These are phyloP conservation scores for Antrodiella citrinella DNA, from an alignment of 768 basidiomycete species.

Conservation along the genomic window DNA sequence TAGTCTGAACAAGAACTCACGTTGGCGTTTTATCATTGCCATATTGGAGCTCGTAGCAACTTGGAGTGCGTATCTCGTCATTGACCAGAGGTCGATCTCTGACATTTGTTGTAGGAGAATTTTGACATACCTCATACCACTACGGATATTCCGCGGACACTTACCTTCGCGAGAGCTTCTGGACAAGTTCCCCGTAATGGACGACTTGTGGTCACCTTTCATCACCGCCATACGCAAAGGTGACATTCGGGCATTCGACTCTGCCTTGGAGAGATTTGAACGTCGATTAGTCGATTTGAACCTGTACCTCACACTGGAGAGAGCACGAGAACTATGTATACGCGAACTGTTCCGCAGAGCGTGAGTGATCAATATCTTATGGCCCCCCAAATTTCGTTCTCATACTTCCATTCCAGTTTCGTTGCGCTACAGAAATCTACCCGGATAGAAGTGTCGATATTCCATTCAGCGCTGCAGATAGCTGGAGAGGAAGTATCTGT, in stretches of 20 bases:
- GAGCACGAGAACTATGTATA: slow-evolving; percentile 80
- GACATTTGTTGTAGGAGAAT: slow-evolving; percentile 57
- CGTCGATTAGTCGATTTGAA: slow-evolving; percentile 76
- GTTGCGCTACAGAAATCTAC: slow-evolving; percentile 63
- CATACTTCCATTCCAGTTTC: slow-evolving; percentile 49
- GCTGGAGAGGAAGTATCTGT: slow-evolving; percentile 61
- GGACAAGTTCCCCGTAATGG: slow-evolving; percentile 61
- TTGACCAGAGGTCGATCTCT: too few species aligned
- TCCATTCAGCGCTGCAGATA: slow-evolving; percentile 66
- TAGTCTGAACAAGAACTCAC: slow-evolving; percentile 84
- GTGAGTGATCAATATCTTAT: slow-evolving; percentile 34
- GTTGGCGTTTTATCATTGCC: slow-evolving; percentile 81
- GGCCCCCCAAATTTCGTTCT: not conserved
- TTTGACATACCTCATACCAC: slow-evolving; percentile 82
- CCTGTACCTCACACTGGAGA: slow-evolving; percentile 80
- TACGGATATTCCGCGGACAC: slow-evolving; percentile 82
- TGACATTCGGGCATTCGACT: slow-evolving; percentile 74
- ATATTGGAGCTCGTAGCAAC: slow-evolving; percentile 59
- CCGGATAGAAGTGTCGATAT: slow-evolving; percentile 74
- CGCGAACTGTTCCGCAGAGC: slow-evolving; percentile 73
- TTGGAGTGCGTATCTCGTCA: slow-evolving; percentile 59
- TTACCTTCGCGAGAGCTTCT: slow-evolving; percentile 72
- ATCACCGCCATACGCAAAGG: slow-evolving; percentile 69
- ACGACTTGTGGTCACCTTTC: slow-evolving; percentile 74
- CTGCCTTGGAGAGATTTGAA: slow-evolving; percentile 64